Conservation (phyloP, 768 basidiomycete species). For the Boletus rubescentipes region DNA sequence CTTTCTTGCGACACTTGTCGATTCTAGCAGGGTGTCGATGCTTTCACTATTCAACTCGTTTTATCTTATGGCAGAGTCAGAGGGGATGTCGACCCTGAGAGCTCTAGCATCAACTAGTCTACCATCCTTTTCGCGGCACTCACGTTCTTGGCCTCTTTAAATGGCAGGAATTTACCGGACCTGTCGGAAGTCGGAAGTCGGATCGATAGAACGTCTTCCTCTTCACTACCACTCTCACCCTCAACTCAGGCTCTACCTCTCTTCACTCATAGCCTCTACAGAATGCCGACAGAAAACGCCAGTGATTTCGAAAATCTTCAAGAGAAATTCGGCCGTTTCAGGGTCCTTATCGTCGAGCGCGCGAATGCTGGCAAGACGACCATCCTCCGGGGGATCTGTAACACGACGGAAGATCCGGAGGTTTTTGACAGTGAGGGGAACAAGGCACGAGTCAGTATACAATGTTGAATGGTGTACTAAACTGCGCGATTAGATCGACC, state of each 20-base stretch:
- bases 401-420: constrained; percentile 1
- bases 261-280: too few relatives aligned
- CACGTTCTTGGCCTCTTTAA: too few relatives aligned
- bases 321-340: too few relatives aligned
- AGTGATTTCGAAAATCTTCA: too few relatives aligned
- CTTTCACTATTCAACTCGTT: not conserved
- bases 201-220: not conserved
- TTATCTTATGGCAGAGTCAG: not conserved
- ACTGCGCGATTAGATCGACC: not conserved
- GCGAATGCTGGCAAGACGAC: constrained; percentile 6
- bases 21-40: not conserved
- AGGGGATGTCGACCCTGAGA: too few relatives aligned
- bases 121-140: too few relatives aligned
- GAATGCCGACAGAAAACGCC: too few relatives aligned
- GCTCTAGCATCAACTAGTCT: too few relatives aligned
- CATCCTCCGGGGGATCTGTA: constrained; percentile 2
- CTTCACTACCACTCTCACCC: not conserved
- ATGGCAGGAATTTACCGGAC: too few relatives aligned
- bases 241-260: too few relatives aligned
- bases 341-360: constrained; percentile 2
- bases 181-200: too few relatives aligned
- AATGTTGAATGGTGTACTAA: not conserved
- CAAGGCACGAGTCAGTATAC: not conserved
- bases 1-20: not conserved
- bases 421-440: constrained; percentile 1